These are phyloP conservation scores for Radiomyces spectabilis DNA, from an alignment of 192 early-diverging fungal genomes.

Conservation along the genomic window DNA sequence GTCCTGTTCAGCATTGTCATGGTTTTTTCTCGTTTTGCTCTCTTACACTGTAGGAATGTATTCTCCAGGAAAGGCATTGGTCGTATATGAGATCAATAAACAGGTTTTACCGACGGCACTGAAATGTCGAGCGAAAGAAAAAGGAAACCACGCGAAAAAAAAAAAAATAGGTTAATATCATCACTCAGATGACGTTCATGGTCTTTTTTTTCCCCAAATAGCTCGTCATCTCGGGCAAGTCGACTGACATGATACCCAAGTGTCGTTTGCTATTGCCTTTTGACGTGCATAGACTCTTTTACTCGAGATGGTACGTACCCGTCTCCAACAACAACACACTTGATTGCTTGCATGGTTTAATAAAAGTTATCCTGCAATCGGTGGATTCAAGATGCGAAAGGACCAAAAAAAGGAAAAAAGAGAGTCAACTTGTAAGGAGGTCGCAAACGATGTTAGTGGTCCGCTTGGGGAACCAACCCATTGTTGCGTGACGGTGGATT, in stretches of 20 bases:
- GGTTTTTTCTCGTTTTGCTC: slow-evolving; percentile 24
- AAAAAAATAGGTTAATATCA: not conserved
- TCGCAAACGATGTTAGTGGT: too few species aligned
- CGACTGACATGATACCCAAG: not conserved
- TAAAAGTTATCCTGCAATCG: too few species aligned
- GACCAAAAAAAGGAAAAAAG: too few species aligned
- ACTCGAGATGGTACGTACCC: slow-evolving; percentile 36
- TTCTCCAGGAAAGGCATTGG: slow-evolving; percentile 98
- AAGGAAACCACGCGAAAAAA: not conserved
- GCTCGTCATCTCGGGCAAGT: not conserved
- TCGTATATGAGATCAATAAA: slow-evolving; percentile 94
- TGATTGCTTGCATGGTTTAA: slow-evolving; percentile 84
- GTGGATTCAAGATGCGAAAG: too few species aligned
- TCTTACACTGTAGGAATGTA: slow-evolving; percentile 99
- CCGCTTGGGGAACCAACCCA: too few species aligned
- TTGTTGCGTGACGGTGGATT: too few species aligned
- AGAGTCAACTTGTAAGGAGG: too few species aligned
- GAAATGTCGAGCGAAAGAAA: too few species aligned
- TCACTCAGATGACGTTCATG: not conserved
- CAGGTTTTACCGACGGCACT: slow-evolving; percentile 95
- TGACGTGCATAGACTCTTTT: not conserved
- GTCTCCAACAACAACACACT: slow-evolving; percentile 86
- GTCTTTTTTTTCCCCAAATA: too few species aligned
- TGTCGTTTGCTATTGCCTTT: not conserved
- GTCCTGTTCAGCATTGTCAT: not conserved